Evolutionary conservation across 306 rosid species (phyloP), one percentile per base, ranked within the genome.

Genomic region (Cicer chorassanicum): DNA sequence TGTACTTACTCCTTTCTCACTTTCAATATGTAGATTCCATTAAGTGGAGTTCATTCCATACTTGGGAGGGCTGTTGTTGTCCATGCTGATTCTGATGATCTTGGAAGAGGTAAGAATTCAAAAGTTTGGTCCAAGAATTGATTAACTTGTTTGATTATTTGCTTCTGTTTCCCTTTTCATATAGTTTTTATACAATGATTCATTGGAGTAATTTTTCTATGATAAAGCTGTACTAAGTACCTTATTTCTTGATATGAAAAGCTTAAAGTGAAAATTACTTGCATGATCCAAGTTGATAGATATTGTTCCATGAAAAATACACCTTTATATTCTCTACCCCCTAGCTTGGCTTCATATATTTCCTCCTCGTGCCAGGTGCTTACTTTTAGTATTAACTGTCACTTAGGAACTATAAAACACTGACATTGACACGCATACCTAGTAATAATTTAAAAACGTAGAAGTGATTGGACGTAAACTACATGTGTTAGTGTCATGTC

Each of bases 61-160:
- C 82, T 89, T 10, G 92, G 92, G 36, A 82, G 92, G 75, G 92
- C 90, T 5, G 90, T 86, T 11, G 90, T 87, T 62, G 92, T 89
- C 67, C 95, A 89, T 57, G 91, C 90, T 61, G 94, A 89, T 87
- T 88, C 90, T 8, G 94, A 89, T 79, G 94, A 87, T 80, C 94
- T 89, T 78, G 90, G 94, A 61, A 82, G 73, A 72, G 94, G 91
- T 87, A 83, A 74, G 78, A 64, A 72, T 78, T 68, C 10, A 4
- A 72, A 82, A 7, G 13, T 73, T 73, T 77, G 45, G 60, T 16
- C 61, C 1, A n/a, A 40, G 49, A 76, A 38, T 68, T 40, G 19
- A 21, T 68, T 38, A 49, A 48, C 50, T 34, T 65, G 72, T 59
- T 67, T 59, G 62, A 70, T 11, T 49, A 34, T n/a, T 57, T 16